These are phyloP conservation scores for Tetrapisispora namnaoensis DNA, from an alignment of 805 yeast species.

Conservation along the genomic window DNA sequence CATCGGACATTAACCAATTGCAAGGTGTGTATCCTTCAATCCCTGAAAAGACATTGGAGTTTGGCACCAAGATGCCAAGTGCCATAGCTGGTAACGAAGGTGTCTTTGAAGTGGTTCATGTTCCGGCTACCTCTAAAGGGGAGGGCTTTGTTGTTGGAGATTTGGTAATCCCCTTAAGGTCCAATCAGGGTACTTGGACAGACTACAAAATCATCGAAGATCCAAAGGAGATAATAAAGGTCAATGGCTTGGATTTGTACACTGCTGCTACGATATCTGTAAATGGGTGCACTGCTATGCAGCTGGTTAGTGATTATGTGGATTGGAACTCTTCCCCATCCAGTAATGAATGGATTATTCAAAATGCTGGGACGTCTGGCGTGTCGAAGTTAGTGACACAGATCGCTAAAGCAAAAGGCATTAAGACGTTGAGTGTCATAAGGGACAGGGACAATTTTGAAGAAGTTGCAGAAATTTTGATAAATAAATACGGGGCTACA, in stretches of 20 bases:
- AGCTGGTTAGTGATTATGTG: constrained; percentile 64
- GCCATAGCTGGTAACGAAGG: constrained; percentile 96
- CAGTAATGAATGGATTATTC: constrained; percentile 77
- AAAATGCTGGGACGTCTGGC: constrained; percentile 93
- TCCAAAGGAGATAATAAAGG: constrained; percentile 43
- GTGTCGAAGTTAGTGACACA: constrained; percentile 91
- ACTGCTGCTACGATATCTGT: constrained; percentile 87
- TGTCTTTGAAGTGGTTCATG: constrained; percentile 69
- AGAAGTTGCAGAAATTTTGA: constrained; percentile 46
- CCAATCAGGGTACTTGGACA: constrained; percentile 87
- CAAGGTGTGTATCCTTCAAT: constrained; percentile 80
- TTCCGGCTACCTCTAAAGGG: constrained; percentile 42
- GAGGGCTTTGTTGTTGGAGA: constrained; percentile 52
- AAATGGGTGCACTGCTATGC: constrained; percentile 87
- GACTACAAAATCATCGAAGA: constrained; percentile 58
- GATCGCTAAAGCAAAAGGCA: constrained; percentile 66
- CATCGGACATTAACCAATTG: constrained; percentile 77
- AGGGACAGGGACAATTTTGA: constrained; percentile 76
- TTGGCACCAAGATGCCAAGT: constrained; percentile 51
- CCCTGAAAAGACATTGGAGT: constrained; percentile 45
- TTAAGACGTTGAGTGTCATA: constrained; percentile 78
- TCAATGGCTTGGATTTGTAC: constrained; percentile 40
- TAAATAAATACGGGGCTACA: constrained; percentile 63
- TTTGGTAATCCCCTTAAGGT: constrained; percentile 72
- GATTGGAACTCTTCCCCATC: constrained; percentile 15